phyloP scores from a whole-genome alignment of 495 filamentous ascomycete genomes.

The Pseudoneurospora amorphoporcata region DNA sequence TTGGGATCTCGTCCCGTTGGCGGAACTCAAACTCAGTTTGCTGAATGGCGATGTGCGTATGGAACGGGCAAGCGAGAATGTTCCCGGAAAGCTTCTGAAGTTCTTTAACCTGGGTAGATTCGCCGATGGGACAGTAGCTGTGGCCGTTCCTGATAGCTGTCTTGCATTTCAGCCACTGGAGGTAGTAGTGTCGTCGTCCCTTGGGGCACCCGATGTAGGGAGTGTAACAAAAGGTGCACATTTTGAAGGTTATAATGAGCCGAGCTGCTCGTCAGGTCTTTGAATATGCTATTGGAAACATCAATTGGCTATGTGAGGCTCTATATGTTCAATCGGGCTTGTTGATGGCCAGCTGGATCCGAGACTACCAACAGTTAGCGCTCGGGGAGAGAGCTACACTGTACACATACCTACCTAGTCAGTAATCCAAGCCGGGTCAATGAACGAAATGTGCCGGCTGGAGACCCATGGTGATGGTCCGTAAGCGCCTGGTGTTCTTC shows the following conservation, averaged over 20 bases:
- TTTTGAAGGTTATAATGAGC: slow-evolving; percentile 1
- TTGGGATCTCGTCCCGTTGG: not conserved
- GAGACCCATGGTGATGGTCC: not conserved
- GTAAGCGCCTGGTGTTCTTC: not conserved
- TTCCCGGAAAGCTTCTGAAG: slow-evolving; percentile 18
- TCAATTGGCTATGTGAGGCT: not conserved
- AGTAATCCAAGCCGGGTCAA: not conserved
- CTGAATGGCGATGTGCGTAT: slow-evolving; percentile 18
- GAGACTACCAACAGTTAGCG: not conserved
- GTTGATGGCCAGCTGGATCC: not conserved
- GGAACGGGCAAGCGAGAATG: slow-evolving; percentile 18
- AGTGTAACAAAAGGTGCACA: slow-evolving; percentile 25
- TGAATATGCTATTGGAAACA: not conserved
- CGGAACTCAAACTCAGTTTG: slow-evolving; percentile 13
- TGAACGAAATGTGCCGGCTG: not conserved
- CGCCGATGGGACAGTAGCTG: slow-evolving; percentile 14
- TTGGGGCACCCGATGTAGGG: slow-evolving; percentile 18
- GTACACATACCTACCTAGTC: not conserved
- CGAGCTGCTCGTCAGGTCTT: not conserved
- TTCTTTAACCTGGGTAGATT: slow-evolving; percentile 11
- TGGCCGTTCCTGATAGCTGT: slow-evolving; percentile 12
- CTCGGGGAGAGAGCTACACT: not conserved
- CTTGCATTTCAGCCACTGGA: slow-evolving; percentile 25
- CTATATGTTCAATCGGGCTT: not conserved
- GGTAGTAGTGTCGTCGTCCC: slow-evolving; percentile 19